These are phyloP conservation scores for Coemansia sp. DNA, from an alignment of 192 early-diverging fungal genomes.

Conservation along the genomic window DNA sequence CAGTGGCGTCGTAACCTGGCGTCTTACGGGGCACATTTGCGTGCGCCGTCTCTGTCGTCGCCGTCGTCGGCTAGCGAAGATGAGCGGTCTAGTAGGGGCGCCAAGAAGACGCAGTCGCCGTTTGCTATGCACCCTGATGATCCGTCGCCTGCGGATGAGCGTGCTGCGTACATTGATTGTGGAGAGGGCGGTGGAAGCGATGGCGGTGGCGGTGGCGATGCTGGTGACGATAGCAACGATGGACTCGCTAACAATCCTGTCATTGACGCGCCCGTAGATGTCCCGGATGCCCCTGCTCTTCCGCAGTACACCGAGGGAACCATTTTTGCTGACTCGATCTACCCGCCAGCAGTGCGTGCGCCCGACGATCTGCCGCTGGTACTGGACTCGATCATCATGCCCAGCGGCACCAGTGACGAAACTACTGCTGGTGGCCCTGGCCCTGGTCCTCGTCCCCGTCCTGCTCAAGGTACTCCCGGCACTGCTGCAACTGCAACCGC, in stretches of 20 bases:
- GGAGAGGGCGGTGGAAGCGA: not conserved
- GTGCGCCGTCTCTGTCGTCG: not conserved
- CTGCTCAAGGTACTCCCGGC: not conserved
- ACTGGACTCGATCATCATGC: slow-evolving; percentile 33
- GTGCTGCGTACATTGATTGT: slow-evolving; percentile 6
- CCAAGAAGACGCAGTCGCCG: slow-evolving; percentile 12
- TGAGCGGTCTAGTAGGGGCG: slow-evolving; percentile 9
- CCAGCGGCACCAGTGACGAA: slow-evolving; percentile 7
- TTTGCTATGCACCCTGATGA: slow-evolving; percentile 33
- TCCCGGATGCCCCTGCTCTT: too few relatives aligned
- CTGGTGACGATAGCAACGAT: not conserved
- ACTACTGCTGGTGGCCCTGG: not conserved
- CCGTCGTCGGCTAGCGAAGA: slow-evolving; percentile 15
- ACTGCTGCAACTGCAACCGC: not conserved
- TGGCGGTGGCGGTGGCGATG: too few relatives aligned
- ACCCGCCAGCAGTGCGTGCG: slow-evolving; percentile 48
- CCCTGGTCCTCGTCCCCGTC: too few relatives aligned
- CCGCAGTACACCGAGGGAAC: slow-evolving; percentile 44
- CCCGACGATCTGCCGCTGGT: slow-evolving; percentile 39
- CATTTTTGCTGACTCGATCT: slow-evolving; percentile 48
- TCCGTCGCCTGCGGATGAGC: slow-evolving; percentile 21
- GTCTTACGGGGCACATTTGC: slow-evolving; percentile 30
- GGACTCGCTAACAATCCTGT: not conserved
- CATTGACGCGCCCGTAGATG: too few relatives aligned
- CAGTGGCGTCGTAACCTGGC: slow-evolving; percentile 48